phyloP scores from a whole-genome alignment of 805 yeast species.

The Hagleromyces aurorensis region DNA sequence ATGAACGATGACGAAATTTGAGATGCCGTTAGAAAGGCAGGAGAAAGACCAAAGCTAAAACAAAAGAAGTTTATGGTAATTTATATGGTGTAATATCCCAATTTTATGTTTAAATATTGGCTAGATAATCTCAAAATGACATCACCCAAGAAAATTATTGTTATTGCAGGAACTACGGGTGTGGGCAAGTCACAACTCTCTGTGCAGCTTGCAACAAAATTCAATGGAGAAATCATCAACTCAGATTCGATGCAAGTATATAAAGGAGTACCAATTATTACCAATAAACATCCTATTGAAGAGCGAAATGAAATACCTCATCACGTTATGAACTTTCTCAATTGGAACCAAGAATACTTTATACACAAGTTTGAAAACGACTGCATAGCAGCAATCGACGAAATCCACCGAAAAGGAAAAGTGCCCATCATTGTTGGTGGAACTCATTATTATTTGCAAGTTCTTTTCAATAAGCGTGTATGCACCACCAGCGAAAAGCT shows the following conservation, averaged over 20 bases:
- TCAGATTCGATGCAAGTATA: slow-evolving; percentile 98
- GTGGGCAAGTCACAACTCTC: slow-evolving; percentile 84
- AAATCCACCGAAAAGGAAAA: slow-evolving; percentile 59
- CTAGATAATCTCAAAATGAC: too few species aligned
- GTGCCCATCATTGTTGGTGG: slow-evolving; percentile 91
- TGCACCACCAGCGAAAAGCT: slow-evolving; percentile 6
- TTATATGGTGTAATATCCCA: too few species aligned
- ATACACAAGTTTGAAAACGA: slow-evolving; percentile 73
- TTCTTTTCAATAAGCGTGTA: slow-evolving; percentile 57
- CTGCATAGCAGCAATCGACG: slow-evolving; percentile 53
- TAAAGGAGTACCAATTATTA: slow-evolving; percentile 58
- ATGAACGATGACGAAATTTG: too few species aligned
- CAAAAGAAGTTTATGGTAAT: too few species aligned
- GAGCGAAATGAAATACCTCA: slow-evolving; percentile 74
- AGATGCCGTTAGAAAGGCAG: too few species aligned
- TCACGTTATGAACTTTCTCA: slow-evolving; percentile 79
- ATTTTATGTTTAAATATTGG: too few species aligned
- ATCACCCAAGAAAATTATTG: slow-evolving; percentile 37
- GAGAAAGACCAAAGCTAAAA: too few species aligned
- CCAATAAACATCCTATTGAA: slow-evolving; percentile 82
- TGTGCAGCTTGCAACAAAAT: slow-evolving; percentile 59
- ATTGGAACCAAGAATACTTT: slow-evolving; percentile 74
- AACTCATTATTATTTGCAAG: slow-evolving; percentile 86
- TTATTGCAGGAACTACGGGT: slow-evolving; percentile 89
- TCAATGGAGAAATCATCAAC: slow-evolving; percentile 85